Evolutionary conservation across 176 grass and related monocot genomes (phyloP).

Genomic region (Hordeum marinum): DNA sequence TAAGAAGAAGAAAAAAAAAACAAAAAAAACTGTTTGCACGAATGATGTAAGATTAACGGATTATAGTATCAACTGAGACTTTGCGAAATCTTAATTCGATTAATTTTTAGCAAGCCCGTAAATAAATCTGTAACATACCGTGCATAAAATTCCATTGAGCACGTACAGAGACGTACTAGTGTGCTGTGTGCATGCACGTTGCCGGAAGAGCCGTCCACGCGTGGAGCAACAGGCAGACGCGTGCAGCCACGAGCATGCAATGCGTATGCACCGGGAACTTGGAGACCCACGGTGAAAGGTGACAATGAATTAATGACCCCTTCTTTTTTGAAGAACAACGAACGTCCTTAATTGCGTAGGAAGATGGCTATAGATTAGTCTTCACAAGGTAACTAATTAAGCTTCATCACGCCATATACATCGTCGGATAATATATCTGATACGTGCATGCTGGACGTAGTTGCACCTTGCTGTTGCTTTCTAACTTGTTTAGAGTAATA

Average conservation of each 20-base stretch:
- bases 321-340: neutral
- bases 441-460: neutral
- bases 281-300: neutral
- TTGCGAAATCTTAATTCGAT: no score
- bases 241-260: neutral
- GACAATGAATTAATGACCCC: no score
- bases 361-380: neutral
- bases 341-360: neutral
- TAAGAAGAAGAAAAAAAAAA: no score
- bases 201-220: neutral
- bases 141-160: no score
- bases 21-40: no score
- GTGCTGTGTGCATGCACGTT: no score
- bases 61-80: no score
- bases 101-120: no score
- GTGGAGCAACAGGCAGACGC: neutral
- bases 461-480: neutral
- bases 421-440: neutral
- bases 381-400: neutral
- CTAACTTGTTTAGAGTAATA: neutral
- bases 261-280: neutral
- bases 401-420: neutral
- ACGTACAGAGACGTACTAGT: no score
- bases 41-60: no score
- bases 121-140: neutral